Evolutionary conservation across 2,329 filamentous ascomycete genomes (phyloP).

Genomic region (Aspergillus puulaauensis): DNA sequence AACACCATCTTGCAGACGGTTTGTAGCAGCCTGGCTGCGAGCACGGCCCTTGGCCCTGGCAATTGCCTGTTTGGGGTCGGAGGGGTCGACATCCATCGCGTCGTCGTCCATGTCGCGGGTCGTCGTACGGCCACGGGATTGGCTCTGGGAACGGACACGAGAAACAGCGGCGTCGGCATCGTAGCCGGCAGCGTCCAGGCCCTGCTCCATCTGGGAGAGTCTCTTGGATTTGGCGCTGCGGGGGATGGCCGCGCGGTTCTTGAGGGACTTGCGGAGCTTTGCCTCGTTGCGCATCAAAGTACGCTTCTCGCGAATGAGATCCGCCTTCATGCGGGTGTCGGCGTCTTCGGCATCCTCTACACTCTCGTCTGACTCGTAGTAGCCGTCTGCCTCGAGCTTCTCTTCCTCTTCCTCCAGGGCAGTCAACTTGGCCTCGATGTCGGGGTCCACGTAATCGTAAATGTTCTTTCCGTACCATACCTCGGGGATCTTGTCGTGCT

Average conservation of each 20-base stretch:
- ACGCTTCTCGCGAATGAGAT: slow-evolving; percentile 93
- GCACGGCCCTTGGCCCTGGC: slow-evolving; percentile 72
- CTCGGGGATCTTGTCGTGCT: slow-evolving; percentile 93
- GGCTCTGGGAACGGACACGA: slow-evolving; percentile 64
- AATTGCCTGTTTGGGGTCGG: slow-evolving; percentile 47
- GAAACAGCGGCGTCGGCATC: slow-evolving; percentile 74
- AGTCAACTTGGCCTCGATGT: slow-evolving; percentile 89
- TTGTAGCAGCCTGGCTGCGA: slow-evolving; percentile 52
- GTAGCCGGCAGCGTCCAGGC: slow-evolving; percentile 80
- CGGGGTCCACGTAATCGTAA: slow-evolving; percentile 94
- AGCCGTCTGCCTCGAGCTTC: slow-evolving; percentile 84
- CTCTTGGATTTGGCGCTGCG: slow-evolving; percentile 78
- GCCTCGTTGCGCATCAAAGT: slow-evolving; percentile 89
- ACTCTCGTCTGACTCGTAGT: slow-evolving; percentile 82
- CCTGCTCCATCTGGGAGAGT: slow-evolving; percentile 81
- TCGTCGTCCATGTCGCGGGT: slow-evolving; percentile 66
- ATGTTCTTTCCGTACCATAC: slow-evolving; percentile 95
- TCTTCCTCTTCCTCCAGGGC: slow-evolving; percentile 95
- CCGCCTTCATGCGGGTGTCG: slow-evolving; percentile 85
- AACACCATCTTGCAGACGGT: slow-evolving; percentile 55
- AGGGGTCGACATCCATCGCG: slow-evolving; percentile 61
- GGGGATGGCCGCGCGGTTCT: slow-evolving; percentile 94
- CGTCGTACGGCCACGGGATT: slow-evolving; percentile 67
- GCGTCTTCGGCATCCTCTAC: slow-evolving; percentile 87
- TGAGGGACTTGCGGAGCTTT: slow-evolving; percentile 91